Evolutionary conservation across 441 rosid species (phyloP), one percentile per base, ranked within the genome.

Genomic region (Erodium texanum): DNA sequence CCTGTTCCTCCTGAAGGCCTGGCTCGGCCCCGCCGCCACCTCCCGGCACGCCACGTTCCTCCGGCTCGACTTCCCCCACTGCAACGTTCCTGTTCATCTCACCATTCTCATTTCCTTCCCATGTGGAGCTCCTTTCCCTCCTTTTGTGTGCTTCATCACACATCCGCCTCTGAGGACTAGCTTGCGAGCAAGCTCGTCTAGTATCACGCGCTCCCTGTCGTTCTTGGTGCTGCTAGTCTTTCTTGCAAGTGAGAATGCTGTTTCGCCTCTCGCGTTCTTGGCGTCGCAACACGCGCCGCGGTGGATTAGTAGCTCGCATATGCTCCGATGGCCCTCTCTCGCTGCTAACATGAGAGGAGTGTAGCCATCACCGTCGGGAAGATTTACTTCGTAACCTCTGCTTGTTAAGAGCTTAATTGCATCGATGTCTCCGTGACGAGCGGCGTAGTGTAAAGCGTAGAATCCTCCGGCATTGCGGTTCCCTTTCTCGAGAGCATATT

Each of bases 261-360:
- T 89, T 71, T 86, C 92, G 1, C 99, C 97, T 72, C 82, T 84
- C 9, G 70, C 67, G 54, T 80, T 89, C 83, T 73, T 88, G 19
- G 72, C 78, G 22, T 85, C 75, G 20, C 96, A 92, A 20, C 74
- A 69, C 27, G 96, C 96, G 0, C 98, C 98, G 0, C 62, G 69
- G 0, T 83, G 72, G 43, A 94, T 84, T 75, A 94, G 72, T 59
- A 88, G 86, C 74, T 82, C 76, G 7, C 99, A 87, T 77, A 84
- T 79, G 45, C 81, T 66, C 11, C 82, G 73, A 50, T 85, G 90
- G 32, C 94, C 97, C 80, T 85, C 91, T 70, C 75, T 88, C 9
- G 98, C 99, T 7, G 98, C 98, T 65, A 94, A 82, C 98, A 92
- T 94, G n/a, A 94, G 87, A 2, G 99, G 92, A 63, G 98, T 88